phyloP scores from a whole-genome alignment of 768 basidiomycete genomes.

The Solioccasus polychromus region DNA sequence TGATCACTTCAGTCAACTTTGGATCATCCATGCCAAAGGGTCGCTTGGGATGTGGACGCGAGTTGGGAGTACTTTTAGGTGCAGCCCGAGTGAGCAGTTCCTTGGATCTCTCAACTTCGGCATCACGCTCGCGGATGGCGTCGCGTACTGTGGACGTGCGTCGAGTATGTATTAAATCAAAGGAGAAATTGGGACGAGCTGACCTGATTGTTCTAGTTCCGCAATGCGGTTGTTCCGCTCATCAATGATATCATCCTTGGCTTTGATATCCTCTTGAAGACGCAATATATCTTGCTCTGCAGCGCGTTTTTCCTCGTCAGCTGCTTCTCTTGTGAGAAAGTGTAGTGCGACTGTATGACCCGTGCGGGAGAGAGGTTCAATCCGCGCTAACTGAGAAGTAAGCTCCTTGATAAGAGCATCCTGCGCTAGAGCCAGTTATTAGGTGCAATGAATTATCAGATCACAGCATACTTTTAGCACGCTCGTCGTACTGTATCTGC shows the following conservation, averaged over 20 bases:
- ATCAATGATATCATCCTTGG: constrained; percentile 39
- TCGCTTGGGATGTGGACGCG: constrained; percentile 34
- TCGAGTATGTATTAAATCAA: constrained; percentile 1
- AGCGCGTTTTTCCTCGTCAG: constrained; percentile 61
- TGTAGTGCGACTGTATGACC: constrained; percentile 54
- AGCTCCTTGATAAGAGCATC: constrained; percentile 47
- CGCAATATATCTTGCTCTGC: constrained; percentile 47
- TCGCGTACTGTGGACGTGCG: constrained; percentile 43
- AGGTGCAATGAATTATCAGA: background rate
- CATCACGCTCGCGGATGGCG: constrained; percentile 52
- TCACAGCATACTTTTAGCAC: constrained; percentile 45
- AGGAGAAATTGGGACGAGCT: constrained; percentile 10
- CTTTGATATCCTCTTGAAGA: constrained; percentile 42
- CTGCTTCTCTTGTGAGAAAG: constrained; percentile 70
- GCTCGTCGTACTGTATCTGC: constrained; percentile 48
- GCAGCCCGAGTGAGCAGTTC: constrained; percentile 40
- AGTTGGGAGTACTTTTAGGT: constrained; percentile 38
- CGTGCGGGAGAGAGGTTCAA: constrained; percentile 51
- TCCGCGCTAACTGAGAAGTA: constrained; percentile 48
- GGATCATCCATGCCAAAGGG: constrained; percentile 47
- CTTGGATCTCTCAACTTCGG: constrained; percentile 58
- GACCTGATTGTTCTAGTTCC: constrained; percentile 50
- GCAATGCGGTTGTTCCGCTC: constrained; percentile 46
- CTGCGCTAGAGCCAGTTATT: constrained; percentile 44
- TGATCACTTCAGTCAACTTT: constrained; percentile 57